Evolutionary conservation across 2,329 filamentous ascomycete species (phyloP).

Genomic region (Talaromyces sp.): DNA sequence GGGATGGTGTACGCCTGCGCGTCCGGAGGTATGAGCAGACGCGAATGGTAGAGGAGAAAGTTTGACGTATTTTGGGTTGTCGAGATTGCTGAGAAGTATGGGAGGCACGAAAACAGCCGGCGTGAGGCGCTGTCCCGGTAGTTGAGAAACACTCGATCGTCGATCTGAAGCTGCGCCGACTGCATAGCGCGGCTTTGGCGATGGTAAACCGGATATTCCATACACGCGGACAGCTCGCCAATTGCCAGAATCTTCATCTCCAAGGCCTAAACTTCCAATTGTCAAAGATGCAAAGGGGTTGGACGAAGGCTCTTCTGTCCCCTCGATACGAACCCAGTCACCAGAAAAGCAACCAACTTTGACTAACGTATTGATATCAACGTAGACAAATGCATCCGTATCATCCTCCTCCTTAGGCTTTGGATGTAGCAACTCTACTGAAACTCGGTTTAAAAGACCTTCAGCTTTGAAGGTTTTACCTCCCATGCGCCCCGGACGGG

Average conservation of each 20-base stretch:
- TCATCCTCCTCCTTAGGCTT: slow-evolving; percentile 83
- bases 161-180: slow-evolving; percentile 52
- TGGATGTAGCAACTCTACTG: slow-evolving; percentile 78
- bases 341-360: slow-evolving; percentile 96
- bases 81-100: slow-evolving; percentile 80
- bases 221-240: slow-evolving; percentile 89
- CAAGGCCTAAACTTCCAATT: slow-evolving; percentile 50
- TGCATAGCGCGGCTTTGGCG: slow-evolving; percentile 56
- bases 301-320: slow-evolving; percentile 65
- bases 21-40: slow-evolving; percentile 53
- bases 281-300: slow-evolving; percentile 62
- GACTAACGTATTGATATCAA: slow-evolving; percentile 80
- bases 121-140: slow-evolving; percentile 47
- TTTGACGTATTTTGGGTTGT: slow-evolving; percentile 73
- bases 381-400: slow-evolving; percentile 80
- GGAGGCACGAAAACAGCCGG: slow-evolving; percentile 78
- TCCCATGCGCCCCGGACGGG: slow-evolving; percentile 67
- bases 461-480: slow-evolving; percentile 84
- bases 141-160: slow-evolving; percentile 56
- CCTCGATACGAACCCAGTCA: slow-evolving; percentile 89
- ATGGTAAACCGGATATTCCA: slow-evolving; percentile 68
- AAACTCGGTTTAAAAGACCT: slow-evolving; percentile 69
- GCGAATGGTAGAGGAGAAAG: slow-evolving; percentile 60
- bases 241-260: slow-evolving; percentile 60
- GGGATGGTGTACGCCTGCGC: slow-evolving; percentile 55